Evolutionary conservation across 2,329 filamentous ascomycete genomes (phyloP).

Genomic region (Sarocladium brachiariae): DNA sequence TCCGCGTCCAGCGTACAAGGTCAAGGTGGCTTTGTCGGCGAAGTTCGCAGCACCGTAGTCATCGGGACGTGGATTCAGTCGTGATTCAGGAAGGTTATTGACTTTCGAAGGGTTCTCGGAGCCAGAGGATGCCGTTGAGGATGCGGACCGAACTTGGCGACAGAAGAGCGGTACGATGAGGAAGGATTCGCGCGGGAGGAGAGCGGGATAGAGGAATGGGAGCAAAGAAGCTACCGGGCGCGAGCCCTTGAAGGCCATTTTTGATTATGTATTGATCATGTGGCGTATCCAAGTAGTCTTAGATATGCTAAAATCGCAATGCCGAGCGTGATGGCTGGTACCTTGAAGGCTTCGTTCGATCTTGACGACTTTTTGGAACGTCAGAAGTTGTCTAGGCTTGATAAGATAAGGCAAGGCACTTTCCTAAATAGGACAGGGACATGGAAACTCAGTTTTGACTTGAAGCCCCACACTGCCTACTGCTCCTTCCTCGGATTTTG

Average conservation of each 20-base stretch:
- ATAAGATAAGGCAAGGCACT: too few relatives aligned
- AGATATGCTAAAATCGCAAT: too few relatives aligned
- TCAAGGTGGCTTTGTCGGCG: constrained; percentile 75
- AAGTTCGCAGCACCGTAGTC: constrained; percentile 82
- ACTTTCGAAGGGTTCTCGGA: constrained; percentile 20
- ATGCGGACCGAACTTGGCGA: constrained; percentile 12
- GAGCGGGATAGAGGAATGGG: neutral
- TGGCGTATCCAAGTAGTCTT: too few relatives aligned
- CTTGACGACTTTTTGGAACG: too few relatives aligned
- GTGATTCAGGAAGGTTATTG: constrained; percentile 40
- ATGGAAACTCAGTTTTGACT: too few relatives aligned
- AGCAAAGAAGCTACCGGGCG: neutral
- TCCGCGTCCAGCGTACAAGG: constrained; percentile 70
- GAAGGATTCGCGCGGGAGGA: constrained; percentile 9
- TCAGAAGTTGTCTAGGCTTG: too few relatives aligned
- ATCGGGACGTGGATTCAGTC: constrained; percentile 73
- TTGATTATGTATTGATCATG: too few relatives aligned
- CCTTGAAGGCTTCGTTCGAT: too few relatives aligned
- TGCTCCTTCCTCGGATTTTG: too few relatives aligned
- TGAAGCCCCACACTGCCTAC: too few relatives aligned
- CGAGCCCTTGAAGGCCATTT: neutral
- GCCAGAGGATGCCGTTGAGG: constrained; percentile 16
- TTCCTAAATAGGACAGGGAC: too few relatives aligned
- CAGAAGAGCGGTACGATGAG: constrained; percentile 10
- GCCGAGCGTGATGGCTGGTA: too few relatives aligned